Base-by-base conservation (phyloP, 176 grass and related monocot species). In the Zoysia pacifica region DNA sequence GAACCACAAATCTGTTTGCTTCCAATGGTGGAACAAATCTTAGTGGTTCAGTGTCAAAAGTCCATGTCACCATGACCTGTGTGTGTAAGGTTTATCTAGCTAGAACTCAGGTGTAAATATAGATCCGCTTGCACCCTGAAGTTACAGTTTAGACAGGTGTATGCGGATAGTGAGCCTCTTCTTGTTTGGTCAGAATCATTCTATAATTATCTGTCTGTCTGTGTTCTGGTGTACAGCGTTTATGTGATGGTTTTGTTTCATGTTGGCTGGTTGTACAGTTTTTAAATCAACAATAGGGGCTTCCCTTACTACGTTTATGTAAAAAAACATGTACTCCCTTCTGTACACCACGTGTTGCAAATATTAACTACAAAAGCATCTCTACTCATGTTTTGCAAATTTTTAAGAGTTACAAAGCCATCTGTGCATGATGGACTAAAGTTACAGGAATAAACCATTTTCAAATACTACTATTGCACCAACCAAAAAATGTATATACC, bases 401-500 rank as follows among this genome's bases (percentile, higher is more conserved):
- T 61, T 60, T 85, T 20, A 28, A 72, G 15, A 74, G 48, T 80
- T 68, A 19, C 3, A 68, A 48, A 76, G n/a, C 28, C 3, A 71
- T 28, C 35, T 65, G 66, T 82, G 36, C 48, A 70, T 42, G 66
- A 64, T 10, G 40, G 13, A 37, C 4, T 70, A 64, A 39, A 7
- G 14, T 36, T 82, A 47, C 48, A 64, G 38, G 11, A 15, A 72
- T 9, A 9, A 35, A 2, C 28, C 13, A 84, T 52, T 66, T 70
- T 38, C 45, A 19, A 83, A 67, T 2, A 67, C 9, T 55, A 12
- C 36, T 37, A 9, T 67, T 54, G n/a, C 12, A 70, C 68, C 20
- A 47, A 63, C 44, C 61, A 39, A 2, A 65, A 55, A 66, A 79
- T 70, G 74, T 43, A 42, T 68, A 69, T 59, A 99, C 96, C 96